Evolutionary conservation across 2,329 filamentous ascomycete species (phyloP), one percentile per base, ranked within the genome.

Genomic region (Parastagonospora nodorum): DNA sequence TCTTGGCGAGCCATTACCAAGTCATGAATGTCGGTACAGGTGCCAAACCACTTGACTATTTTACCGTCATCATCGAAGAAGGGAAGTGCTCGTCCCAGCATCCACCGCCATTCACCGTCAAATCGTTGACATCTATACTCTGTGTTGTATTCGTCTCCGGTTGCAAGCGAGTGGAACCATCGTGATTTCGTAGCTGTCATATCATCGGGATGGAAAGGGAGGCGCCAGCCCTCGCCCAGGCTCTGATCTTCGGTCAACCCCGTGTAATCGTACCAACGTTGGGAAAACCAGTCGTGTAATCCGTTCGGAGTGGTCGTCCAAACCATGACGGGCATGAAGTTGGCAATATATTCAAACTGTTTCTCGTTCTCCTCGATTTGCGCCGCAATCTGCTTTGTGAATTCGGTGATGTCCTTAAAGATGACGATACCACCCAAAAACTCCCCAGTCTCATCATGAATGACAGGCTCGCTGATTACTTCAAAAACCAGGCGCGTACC

Each of bases 41-140:
- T 91, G 12, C 88, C 89, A 61, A 89, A 90, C 89, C 89, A 92
- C 66, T 89, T 90, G 51, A 89, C 79, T 42, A 92, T 90, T 41
- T 81, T 76, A 2, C 87, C 88, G 0, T 83, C 83, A 38, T 86
- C 81, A 52, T 90, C 84, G 33, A 80, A 80, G 61, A 91, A 79
- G 0, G 89, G 88, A 11, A 88, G 70, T 1, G 88, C 89, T 37
- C 88, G 81, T 9, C 86, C 88, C 2, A 93, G 76, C 79, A 92
- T 90, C 89, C 89, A 93, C 45, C 88, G 80, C 84, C 85, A 92
- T 48, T 87, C 81, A 1, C 89, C 89, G 29, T 87, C 81, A 42
- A 82, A 82, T 50, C 81, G 84, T 43, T 76, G 81, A 53, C 86
- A 89, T 33, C 89, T 82, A 58, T 91, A 92, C 63, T 93, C 88